Evolutionary conservation across 768 basidiomycete species (phyloP), one percentile per base, ranked within the genome.

Genomic region (Polyporus arcularius): DNA sequence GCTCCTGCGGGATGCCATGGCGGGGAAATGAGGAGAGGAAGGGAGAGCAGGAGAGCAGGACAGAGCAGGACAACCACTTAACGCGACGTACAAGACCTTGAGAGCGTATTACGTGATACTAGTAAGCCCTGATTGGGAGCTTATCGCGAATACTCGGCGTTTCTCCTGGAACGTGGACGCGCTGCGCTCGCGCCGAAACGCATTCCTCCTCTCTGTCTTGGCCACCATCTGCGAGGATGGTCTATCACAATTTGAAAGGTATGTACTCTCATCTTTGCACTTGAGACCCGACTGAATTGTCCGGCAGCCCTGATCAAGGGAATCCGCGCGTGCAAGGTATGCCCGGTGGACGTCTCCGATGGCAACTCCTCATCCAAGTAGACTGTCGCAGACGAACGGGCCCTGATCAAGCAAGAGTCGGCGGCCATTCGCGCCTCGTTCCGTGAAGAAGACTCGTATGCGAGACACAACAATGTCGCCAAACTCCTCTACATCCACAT

Each of bases 401-500:
- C 89, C 58, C 88, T 98, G 68, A 96, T 98, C 72, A 92, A 96
- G 72, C 95, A 97, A 73, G 96, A 98, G 79, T 95, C 93, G 1
- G 96, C 96, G 11, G 93, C 95, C 10, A 97, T 98, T 68, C 87
- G 97, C 46, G 95, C 96, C 0, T 94, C 95, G 0, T 98, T 99
- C 78, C 87, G 95, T 61, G 96, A 97, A 74, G 97, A 98, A 73
- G 97, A 98, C 79, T 88, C 94, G 2, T 94, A 89, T 74, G 85
- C 94, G 58, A 88, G 97, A 55, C 92, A 99, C 74, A 92, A 98
- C 81, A 98, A 96, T 76, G 88, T 99, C 71, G 96, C 96, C 59
- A 98, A 98, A 73, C 84, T 98, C 26, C 86, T 99, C 61, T 98
- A 99, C 78, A 97, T 97, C 77, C 93, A 96, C 73, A 98, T 99